phyloP scores from a whole-genome alignment of 345 rosid genomes.

The Euphorbia tirucalli region DNA sequence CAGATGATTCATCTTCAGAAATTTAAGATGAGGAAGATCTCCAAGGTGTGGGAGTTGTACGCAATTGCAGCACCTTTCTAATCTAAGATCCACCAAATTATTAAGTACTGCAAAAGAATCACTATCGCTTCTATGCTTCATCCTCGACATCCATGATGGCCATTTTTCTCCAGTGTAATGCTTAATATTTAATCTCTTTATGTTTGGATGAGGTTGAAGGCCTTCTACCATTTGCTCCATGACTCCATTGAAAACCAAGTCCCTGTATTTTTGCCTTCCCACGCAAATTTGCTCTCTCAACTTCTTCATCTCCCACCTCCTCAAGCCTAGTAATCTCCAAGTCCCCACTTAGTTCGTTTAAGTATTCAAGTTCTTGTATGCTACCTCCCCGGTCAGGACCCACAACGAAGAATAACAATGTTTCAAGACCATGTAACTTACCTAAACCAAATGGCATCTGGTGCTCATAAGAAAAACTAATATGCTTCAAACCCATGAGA shows the following conservation, averaged over 20 bases:
- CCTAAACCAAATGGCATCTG: too few species aligned
- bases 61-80: background rate
- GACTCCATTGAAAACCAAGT: background rate
- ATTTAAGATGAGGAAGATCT: too few species aligned
- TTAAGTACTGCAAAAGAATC: too few species aligned
- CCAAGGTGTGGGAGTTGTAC: conserved; percentile 14
- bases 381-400: background rate
- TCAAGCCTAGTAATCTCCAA: too few species aligned
- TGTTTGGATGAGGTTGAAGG: conserved; percentile 1
- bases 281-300: too few species aligned
- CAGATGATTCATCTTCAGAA: too few species aligned
- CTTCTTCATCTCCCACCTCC: too few species aligned
- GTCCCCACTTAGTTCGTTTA: too few species aligned
- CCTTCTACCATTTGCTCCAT: too few species aligned
- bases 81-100: background rate
- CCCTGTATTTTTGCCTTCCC: background rate
- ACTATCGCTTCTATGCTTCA: background rate
- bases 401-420: background rate
- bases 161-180: conserved; percentile 1
- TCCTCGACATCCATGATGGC: conserved; percentile 11
- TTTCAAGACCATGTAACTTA: background rate
- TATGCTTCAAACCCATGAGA: too few species aligned
- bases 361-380: too few species aligned
- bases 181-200: background rate
- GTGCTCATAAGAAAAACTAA: too few species aligned